Base-by-base conservation (phyloP, 2,329 filamentous ascomycete species). In the Alternaria angustiovoidea region DNA sequence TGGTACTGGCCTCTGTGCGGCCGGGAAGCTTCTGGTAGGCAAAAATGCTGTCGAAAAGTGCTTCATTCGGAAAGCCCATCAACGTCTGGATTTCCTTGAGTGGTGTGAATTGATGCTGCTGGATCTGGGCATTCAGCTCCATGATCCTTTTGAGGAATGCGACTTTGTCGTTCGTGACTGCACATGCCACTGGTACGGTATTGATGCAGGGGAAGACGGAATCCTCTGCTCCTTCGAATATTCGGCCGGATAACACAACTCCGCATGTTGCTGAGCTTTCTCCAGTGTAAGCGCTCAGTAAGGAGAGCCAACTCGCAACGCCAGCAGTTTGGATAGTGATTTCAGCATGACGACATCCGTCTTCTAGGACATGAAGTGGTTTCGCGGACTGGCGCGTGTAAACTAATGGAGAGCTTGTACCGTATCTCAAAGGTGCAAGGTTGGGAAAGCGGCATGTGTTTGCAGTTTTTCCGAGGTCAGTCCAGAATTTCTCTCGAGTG, bases 1-100 rank as follows among this genome's bases (percentile, higher is more conserved):
- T 32, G 79, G 67, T 53, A 2, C 57, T 67, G 61, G 48, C 36
- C 59, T 55, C 36, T 54, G 65, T 18, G 52, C 79, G 66, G 9
- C 30, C 57, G 8, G 63, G 20, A 59, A 82, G 71, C 65, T 91
- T 92, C 71, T 97, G 94, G 71, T 93, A 94, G 0, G 92, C 90
- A 60, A 97, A 87, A 1, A 97, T 82, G 0, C 93, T 94, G 71
- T 97, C 93, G 67, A 97, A 97, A 0, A 95, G 82, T 0, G 85
- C 81, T 7, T 86, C 84, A 24, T 89, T 87, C 0, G 89, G 81
- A 59, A 87, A 84, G 0, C 88, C 89, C 18, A 92, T 83, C 84
- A 89, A 90, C 51, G 85, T 87, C 69, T 96, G 92, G 9, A 96
- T 89, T 30, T 87, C 86, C 3, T 85, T 83, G 7, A 97, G 81